Evolutionary conservation across 2,329 filamentous ascomycete species (phyloP), one percentile per base, ranked within the genome.

Genomic region (Ceratocystis alfenasii): DNA sequence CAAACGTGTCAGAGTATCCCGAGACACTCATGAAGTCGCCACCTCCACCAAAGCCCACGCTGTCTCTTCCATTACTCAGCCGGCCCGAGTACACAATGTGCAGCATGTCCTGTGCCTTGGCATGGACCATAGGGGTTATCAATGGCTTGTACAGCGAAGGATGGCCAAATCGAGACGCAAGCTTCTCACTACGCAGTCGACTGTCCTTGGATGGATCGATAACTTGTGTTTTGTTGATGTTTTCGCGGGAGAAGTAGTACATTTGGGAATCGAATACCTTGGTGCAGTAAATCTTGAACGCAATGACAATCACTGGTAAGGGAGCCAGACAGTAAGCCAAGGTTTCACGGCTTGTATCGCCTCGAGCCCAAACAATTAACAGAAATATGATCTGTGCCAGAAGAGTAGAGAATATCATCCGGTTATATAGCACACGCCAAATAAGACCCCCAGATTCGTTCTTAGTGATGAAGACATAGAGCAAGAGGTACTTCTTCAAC

Each of bases 381-480:
- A 89, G 89, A 30, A 91, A 84, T 65, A 96, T 81, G 8, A 90
- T 74, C 70, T 96, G 91, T 45, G 89, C 83, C 7, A 99, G 78
- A 33, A 95, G 83, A 0, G 85, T 81, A 33, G 85, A 89, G 71
- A 96, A 93, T 28, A 97, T 78, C 74, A 96, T 81, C n/a, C 94
- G 88, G 75, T 99, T 99, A 80, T 90, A 95, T 5, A 97, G 75
- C 0, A 92, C 84, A 20, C 90, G 86, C 94, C 94, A 99, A 73
- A 90, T 96, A 74, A 88, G 84, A 63, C 94, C 94, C 7, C 92
- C 94, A 0, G 92, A 96, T 73, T 99, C 94, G 33, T 88, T 96
- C 78, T 97, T 99, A 60, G 94, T 99, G 69, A 95, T 83, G 73
- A 96, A 97, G 69, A 96, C 88, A 76, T 99, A 96, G 70, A 97